Conservation (phyloP, 2,329 filamentous ascomycete species). For the Tolypocladium tropicale region DNA sequence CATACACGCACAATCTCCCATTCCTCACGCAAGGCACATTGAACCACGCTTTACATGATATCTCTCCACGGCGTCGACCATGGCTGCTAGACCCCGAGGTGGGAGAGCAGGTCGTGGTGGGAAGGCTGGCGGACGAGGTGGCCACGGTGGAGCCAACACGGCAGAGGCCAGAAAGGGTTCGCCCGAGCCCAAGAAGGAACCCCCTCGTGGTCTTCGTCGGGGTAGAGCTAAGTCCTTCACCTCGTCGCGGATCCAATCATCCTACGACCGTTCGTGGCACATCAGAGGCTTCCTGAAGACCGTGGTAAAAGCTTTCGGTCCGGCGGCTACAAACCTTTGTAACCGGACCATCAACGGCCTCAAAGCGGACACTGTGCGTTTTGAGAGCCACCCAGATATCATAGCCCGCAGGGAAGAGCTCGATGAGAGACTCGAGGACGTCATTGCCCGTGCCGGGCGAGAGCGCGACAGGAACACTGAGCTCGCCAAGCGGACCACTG, state of each 20-base stretch:
- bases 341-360: constrained; percentile 48
- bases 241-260: constrained; percentile 43
- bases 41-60: neutral
- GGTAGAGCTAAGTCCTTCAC: constrained; percentile 47
- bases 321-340: constrained; percentile 54
- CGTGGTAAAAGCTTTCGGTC: constrained; percentile 53
- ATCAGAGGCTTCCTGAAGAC: constrained; percentile 55
- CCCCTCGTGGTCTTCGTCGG: constrained; percentile 28
- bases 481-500: neutral
- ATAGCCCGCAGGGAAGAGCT: constrained; percentile 12
- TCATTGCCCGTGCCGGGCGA: neutral
- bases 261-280: constrained; percentile 54
- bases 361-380: constrained; percentile 35
- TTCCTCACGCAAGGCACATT: neutral
- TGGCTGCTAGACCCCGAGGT: neutral
- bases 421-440: constrained; percentile 11
- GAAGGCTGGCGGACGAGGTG: neutral
- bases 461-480: neutral
- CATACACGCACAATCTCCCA: neutral
- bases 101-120: neutral
- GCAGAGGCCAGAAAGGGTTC: neutral
- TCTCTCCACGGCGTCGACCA: neutral
- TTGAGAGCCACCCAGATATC: neutral
- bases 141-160: neutral
- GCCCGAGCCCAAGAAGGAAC: constrained; percentile 15